Conservation (phyloP, 163 green algal species). For the Prototheca cutis region DNA sequence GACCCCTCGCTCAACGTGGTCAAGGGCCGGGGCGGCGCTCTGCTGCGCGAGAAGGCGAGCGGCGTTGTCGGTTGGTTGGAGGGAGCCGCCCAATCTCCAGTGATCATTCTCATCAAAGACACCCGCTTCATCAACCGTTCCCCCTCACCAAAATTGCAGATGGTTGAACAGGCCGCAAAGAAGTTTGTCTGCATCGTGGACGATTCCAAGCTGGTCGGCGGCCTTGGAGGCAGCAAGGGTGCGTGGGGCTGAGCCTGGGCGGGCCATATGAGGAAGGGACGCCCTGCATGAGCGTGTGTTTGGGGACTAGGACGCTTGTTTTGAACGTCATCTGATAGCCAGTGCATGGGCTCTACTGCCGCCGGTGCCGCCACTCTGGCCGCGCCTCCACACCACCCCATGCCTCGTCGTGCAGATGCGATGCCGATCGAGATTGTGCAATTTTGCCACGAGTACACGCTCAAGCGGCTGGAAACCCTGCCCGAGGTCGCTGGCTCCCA, state of each 20-base stretch:
- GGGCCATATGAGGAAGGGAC: too few species aligned
- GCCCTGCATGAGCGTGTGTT: too few species aligned
- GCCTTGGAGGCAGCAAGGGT: slow-evolving; percentile 85
- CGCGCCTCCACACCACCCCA: slow-evolving; percentile 1
- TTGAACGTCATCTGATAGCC: too few species aligned
- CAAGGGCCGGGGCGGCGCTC: slow-evolving; percentile 92
- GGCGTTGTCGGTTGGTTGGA: too few species aligned
- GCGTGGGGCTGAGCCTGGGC: too few species aligned
- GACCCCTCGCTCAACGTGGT: slow-evolving; percentile 95
- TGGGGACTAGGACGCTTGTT: too few species aligned
- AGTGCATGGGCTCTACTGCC: too few species aligned
- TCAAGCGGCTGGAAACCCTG: slow-evolving; percentile 57
- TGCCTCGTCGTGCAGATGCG: slow-evolving; percentile 27
- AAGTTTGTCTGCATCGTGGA: slow-evolving; percentile 99
- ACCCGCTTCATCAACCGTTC: not conserved
- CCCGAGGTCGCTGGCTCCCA: slow-evolving; percentile 63
- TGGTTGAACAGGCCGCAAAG: slow-evolving; percentile 89
- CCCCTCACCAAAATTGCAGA: slow-evolving; percentile 37
- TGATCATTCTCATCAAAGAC: not conserved
- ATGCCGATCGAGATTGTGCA: slow-evolving; percentile 99
- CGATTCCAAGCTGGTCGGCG: slow-evolving; percentile 90
- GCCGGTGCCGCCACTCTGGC: not conserved
- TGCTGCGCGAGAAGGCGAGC: slow-evolving; percentile 90
- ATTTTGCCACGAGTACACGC: slow-evolving; percentile 97
- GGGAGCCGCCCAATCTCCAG: too few species aligned